Conservation (phyloP, 31 red algal species). For the Asparagopsis taxiformis region DNA sequence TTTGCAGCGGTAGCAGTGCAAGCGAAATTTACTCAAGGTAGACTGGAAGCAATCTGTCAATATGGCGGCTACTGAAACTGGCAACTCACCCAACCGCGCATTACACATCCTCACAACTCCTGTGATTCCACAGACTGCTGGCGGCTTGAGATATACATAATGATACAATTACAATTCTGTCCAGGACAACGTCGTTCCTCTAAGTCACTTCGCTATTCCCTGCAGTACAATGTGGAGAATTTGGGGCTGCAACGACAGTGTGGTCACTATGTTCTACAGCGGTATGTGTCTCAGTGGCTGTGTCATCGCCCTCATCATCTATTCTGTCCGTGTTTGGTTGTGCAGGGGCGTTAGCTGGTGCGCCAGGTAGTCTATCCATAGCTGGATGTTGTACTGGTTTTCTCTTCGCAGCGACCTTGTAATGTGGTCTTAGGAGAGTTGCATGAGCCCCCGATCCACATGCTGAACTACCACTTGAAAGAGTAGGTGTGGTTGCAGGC, state of each 20-base stretch:
- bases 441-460: slow-evolving; percentile 8
- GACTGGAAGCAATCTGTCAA: no score
- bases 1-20: no score
- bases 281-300: slow-evolving; percentile 4
- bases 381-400: background rate
- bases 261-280: slow-evolving; percentile 24
- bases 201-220: background rate
- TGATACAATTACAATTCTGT: no score
- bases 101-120: no score
- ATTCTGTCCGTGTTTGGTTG: background rate
- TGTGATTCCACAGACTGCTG: no score
- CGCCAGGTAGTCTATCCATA: background rate
- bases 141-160: no score
- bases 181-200: no score
- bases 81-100: no score
- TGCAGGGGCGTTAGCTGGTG: background rate
- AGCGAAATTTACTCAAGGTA: no score
- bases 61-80: no score
- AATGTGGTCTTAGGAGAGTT: background rate
- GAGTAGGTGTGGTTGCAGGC: slow-evolving; percentile 18
- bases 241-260: slow-evolving; percentile 5
- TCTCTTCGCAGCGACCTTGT: background rate
- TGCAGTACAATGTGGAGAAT: slow-evolving; percentile 9
- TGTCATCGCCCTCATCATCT: slow-evolving; percentile 32
- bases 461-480: slow-evolving; percentile 29